Base-by-base conservation (phyloP, 768 basidiomycete species). In the Tylopilus vinaceipallidus region DNA sequence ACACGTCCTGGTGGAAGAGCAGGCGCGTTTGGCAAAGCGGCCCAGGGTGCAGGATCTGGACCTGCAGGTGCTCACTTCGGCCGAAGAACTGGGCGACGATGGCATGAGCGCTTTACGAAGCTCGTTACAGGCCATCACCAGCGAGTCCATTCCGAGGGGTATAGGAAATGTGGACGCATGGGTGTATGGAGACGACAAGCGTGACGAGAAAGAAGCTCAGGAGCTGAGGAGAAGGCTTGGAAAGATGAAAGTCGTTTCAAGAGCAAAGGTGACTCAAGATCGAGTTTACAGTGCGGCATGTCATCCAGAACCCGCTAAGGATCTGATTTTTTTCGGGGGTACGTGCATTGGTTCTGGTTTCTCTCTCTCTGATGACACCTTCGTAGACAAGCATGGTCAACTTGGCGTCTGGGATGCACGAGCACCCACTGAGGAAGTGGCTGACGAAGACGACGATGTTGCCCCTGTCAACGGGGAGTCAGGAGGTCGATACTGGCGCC, bases 321-420 rank as follows among this genome's bases (percentile, higher is more conserved):
- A 93, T 65, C 65, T 93, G 12, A 77, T 93, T n/a, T 91, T 92
- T 63, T 89, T 92, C 63, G 91, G 91, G 65, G 88, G 88, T 86
- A 50, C 52, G 59, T 47, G 2, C 13, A 9, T 38, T 19, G 5
- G 3, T 0, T 32, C 30, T 27, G 4, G 10, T 27, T 33, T 36
- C 24, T 26, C n/a, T 36, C 30, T 35, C 22, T 38, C 50, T n/a
- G n/a, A 26, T 59, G 30, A 47, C 30, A 16, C 10, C n/a, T 36
- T 24, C n/a, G 44, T 39, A 91, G 91, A 92, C 59, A 93, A 91
- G 59, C 82, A 88, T 55, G 91, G 91, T 0, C 79, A 84, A 58
- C 71, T 93, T 34, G 91, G 89, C 3, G 84, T 93, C 30, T 93
- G 91, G 91, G 91, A 93, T 67, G 84, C 91, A 10, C 79, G 80